Evolutionary conservation across 331 rosid species (phyloP), one percentile per base, ranked within the genome.

Genomic region (Saraca asoca): DNA sequence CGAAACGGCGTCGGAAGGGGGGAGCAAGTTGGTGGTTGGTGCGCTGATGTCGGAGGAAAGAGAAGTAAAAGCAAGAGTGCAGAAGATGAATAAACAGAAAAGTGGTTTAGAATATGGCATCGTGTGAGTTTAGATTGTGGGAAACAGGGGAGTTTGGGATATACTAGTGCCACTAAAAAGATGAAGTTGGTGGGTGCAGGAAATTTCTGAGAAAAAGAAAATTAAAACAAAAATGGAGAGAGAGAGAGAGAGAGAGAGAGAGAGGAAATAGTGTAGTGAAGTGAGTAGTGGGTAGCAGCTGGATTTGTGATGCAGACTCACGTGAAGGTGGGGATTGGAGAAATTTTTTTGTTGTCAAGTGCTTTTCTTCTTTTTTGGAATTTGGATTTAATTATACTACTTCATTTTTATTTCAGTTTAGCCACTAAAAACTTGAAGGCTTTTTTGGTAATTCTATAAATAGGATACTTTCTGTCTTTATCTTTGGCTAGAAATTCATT

Each of bases 1-100:
- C 0, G 95, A 76, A 14, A 89, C 82, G 24, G 87, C 98, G 75
- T 93, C 98, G 56, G 89, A 70, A 0, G 85, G 87, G 0, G 71
- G 60, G 16, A 52, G 67, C 11, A 56, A 46, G 55, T 62, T 60
- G 5, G 75, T 20, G n/a, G 71, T 24, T 8, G 72, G 73, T 1
- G 68, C 34, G 20, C 33, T 24, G 75, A 68, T 7, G 44, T 41
- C 12, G 9, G 66, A 0, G 15, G 78, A 19, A 42, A 29, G 49
- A 48, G 6, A 12, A 55, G 6, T 7, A 7, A 35, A 2, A 11
- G 38, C 5, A 4, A 81, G 14, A 7, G 20, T 2, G 60, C 0
- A 6, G 10, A 10, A 10, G 45, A 42, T 34, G 62, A 70, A 24
- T 41, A 63, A 42, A 42, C 16, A 50, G 62, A 74, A 7, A 11